Conservation (phyloP, 2,329 filamentous ascomycete species). For the Colletotrichum spinosum region DNA sequence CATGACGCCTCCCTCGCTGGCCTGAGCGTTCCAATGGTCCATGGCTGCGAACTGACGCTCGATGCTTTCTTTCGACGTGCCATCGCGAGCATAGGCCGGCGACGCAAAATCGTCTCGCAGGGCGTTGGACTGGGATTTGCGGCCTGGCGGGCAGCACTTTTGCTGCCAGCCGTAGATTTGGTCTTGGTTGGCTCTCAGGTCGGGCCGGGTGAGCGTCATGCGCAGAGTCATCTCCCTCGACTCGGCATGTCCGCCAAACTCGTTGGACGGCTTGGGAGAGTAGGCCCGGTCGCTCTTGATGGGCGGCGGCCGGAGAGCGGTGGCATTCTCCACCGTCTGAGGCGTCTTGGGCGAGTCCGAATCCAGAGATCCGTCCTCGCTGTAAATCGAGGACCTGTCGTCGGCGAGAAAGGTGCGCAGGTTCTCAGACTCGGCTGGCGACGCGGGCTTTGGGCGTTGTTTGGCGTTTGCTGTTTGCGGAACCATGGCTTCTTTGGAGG, state of each 20-base stretch:
- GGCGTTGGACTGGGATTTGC: constrained; percentile 40
- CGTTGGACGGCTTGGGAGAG: constrained; percentile 49
- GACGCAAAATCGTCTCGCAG: constrained; percentile 49
- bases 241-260: constrained; percentile 56
- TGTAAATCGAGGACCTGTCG: constrained; percentile 66
- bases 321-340: constrained; percentile 56
- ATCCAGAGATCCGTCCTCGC: constrained; percentile 67
- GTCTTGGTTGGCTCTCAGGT: constrained; percentile 81
- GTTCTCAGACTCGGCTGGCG: constrained; percentile 58
- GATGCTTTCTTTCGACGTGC: constrained; percentile 62
- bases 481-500: constrained; percentile 64
- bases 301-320: constrained; percentile 45
- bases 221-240: constrained; percentile 93
- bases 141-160: constrained; percentile 39
- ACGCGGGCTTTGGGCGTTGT: constrained; percentile 34
- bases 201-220: constrained; percentile 93
- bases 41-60: constrained; percentile 65
- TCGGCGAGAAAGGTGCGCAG: constrained; percentile 69
- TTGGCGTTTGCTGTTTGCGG: constrained; percentile 47
- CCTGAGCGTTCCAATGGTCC: constrained; percentile 60
- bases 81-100: constrained; percentile 46
- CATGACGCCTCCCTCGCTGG: constrained; percentile 66
- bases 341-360: constrained; percentile 71
- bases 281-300: constrained; percentile 38
- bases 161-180: constrained; percentile 78